phyloP scores from a whole-genome alignment of 192 early-diverging fungal species.

The Allomyces arbusculus region DNA sequence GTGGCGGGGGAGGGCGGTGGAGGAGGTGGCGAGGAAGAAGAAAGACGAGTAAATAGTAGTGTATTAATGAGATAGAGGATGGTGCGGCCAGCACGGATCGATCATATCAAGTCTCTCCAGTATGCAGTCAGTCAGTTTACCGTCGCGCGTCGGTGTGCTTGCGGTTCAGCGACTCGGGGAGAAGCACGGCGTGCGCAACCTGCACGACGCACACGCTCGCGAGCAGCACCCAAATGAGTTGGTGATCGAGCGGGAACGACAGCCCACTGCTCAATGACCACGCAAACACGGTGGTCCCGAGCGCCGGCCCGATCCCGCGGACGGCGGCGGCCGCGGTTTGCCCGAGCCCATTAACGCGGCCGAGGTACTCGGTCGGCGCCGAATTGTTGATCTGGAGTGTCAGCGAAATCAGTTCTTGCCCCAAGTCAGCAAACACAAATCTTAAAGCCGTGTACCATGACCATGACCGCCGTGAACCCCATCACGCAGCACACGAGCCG shows the following conservation, averaged over 20 bases:
- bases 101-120: too few species aligned
- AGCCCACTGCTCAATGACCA: constrained; percentile 24
- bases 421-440: background rate
- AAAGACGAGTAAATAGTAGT: too few species aligned
- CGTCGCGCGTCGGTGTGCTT: too few species aligned
- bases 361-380: constrained; percentile 19
- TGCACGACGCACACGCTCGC: background rate
- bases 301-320: constrained; percentile 23
- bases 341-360: constrained; percentile 34
- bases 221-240: constrained; percentile 28
- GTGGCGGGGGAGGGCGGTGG: too few species aligned
- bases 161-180: too few species aligned
- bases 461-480: constrained; percentile 22
- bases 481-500: constrained; percentile 12
- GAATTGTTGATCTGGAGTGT: constrained; percentile 24
- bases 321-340: constrained; percentile 27
- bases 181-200: too few species aligned
- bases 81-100: too few species aligned
- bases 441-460: constrained; percentile 18
- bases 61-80: too few species aligned
- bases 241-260: constrained; percentile 29
- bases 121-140: too few species aligned
- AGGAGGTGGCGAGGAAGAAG: too few species aligned
- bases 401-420: background rate
- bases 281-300: constrained; percentile 29